Base-by-base conservation (phyloP, 306 rosid species). In the Castanospermum australe region DNA sequence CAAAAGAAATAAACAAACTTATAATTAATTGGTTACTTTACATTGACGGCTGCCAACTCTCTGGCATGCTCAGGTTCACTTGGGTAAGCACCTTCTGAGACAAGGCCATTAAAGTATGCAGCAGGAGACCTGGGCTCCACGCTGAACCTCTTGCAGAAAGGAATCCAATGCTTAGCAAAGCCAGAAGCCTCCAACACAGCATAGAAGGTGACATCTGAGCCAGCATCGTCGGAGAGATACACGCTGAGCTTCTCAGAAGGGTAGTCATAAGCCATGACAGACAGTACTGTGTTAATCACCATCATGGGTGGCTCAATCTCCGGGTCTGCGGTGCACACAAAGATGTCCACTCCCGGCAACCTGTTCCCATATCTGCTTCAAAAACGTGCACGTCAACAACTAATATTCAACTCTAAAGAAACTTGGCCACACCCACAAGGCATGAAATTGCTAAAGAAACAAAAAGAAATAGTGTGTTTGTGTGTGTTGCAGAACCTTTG, bases 311-410 rank as follows among this genome's bases (percentile, higher is more conserved):
- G 97, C 85, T 92, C 98, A 5, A 86, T 73, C 22, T 66, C 87
- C 5, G 97, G 88, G 15, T 94, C 94, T 21, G 97, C 97, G 0
- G 98, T 92, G 86, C 98, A 92, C 73, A 94, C 97, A 77, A 88
- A 94, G 32, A 92, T 70, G 76, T 94, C 98, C 77, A 91, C 94
- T 22, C 75, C 33, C 1, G 97, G 97, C 63, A 94, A 77, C 8
- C 33, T 83, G 1, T 66, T 48, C 75, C 84, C 94, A 33, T 85
- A 79, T 20, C 98, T 94, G 84, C n/a, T 66, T 36, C 24, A 52
- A 50, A 28, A 21, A 47, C 52, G 15, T 15, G 15, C 20, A 13
- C 51, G 0, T 15, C n/a, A n/a, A n/a, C n/a, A n/a, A n/a, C n/a
- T n/a, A n/a, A n/a, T n/a, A n/a, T n/a, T n/a, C n/a, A n/a, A n/a